Base-by-base conservation (phyloP, 1,139 yeast genomes). In the Yamadazyma triangularis region DNA sequence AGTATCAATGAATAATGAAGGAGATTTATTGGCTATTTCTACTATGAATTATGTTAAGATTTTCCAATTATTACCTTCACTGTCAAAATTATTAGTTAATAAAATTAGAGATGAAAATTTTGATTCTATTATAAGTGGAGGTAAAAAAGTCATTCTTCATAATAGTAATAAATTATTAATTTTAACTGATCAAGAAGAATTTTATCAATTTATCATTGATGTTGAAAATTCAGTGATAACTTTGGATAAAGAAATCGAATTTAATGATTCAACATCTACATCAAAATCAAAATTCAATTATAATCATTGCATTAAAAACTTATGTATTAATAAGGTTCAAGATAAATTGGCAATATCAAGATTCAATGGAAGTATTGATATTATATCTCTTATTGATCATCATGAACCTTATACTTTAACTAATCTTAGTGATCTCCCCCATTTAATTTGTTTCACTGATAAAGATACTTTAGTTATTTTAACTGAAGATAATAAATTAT, bases 401-500 rank as follows among this genome's bases (percentile, higher is more conserved):
- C 43, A 45, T 31, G 48, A 35, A 30, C 70, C 81, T 13, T 73
- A 74, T 39, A 60, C 83, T 35, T 69, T 77, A 31, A 64, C 73
- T 25, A 66, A 70, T 23, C 32, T 44, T 19, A 12, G 37, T 1
- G 28, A 35, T 23, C 15, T 28, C 2, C 79, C 89, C 6, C 79
- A 86, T 12, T 73, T 83, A n/a, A 40, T 87, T 28, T 58, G 65
- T 15, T 77, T 85, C 46, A 68, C 86, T 2, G 50, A 53, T 13
- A 49, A 51, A 19, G 64, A 65, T 26, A 73, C 84, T 2, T 58
- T 89, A 23, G 54, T 83, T 13, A 77, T 82, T 8, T 71, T 82
- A 16, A 79, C 91, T 4, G 77, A 83, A 31, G 95, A 86, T 33
- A 84, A 82, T 52, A 79, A 76, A 45, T 56, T 91, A 15, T 72